Evolutionary conservation across 2,329 filamentous ascomycete species (phyloP), one percentile per base, ranked within the genome.

Genomic region (Blumeriella jaapii): DNA sequence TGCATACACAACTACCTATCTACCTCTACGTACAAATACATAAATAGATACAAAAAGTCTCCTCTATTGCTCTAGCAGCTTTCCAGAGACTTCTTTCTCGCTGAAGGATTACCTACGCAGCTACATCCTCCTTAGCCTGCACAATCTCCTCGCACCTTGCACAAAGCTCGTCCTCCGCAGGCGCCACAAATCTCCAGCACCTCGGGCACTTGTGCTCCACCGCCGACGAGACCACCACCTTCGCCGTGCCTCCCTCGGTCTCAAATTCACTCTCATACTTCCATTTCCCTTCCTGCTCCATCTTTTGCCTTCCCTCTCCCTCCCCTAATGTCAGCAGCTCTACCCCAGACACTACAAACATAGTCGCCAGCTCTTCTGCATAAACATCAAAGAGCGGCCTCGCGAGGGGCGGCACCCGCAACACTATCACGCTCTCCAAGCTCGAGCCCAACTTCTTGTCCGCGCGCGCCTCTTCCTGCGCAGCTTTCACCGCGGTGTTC

Each of bases 151-250:
- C 74, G 56, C 89, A 96, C 53, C 85, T 66, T 31, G 58, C 60
- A 58, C 89, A 96, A 12, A 93, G 61, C 24, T 62, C 57, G 12
- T 81, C 74, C 47, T 78, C 68, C 30, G 60, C 59, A n/a, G 69
- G 63, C n/a, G 81, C 77, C 15, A 81, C 68, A 57, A 84, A 93
- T 42, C 81, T 74, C 91, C 91, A 98, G 61, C 91, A 98, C 32
- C 91, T 68, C 1, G 73, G 68, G 56, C 91, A 98, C 58, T 96
- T 98, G 29, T 67, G 60, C 9, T 61, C 58, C 10, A 56, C 56
- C 0, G 76, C 67, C 7, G 67, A 60, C 30, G 58, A 26, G 4
- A 63, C 41, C 40, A 44, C 47, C 24, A 47, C 46, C 8, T 19
- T 44, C 10, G 36, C 45, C 15, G 39, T 40, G 5, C 44, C 49